Percentiles rank a stretch among this genome's conserved stretches.
These are phyloP conservation scores for Phytopythium chamaehyphon DNA, from an alignment of 352 stramenopile genomes.

Conservation along the genomic window DNA sequence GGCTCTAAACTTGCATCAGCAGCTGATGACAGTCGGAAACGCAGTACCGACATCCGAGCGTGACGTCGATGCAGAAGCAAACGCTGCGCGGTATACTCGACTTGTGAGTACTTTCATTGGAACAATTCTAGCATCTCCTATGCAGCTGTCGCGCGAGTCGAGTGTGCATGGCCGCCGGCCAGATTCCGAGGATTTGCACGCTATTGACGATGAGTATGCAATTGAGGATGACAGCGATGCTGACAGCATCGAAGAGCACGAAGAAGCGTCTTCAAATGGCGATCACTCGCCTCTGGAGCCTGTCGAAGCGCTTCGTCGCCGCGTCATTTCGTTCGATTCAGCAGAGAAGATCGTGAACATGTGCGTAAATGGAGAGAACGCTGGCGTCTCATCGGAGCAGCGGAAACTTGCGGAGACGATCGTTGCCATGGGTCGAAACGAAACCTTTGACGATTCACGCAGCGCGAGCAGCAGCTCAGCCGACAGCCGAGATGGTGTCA, in stretches of 20 bases:
- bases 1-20: conserved; percentile 81
- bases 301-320: conserved; percentile 51
- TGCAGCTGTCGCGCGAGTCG: conserved; percentile 23
- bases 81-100: conserved; percentile 34
- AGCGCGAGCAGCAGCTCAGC: conserved; percentile 1
- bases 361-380: conserved; percentile 27
- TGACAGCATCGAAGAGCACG: conserved; percentile 7
- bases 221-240: conserved; percentile 18
- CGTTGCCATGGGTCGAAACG: conserved; percentile 50
- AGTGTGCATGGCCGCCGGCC: conserved; percentile 20
- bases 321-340: conserved; percentile 76
- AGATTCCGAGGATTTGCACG: conserved; percentile 27
- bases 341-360: conserved; percentile 72
- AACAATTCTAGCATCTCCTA: conserved; percentile 34
- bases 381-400: conserved; percentile 47
- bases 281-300: conserved; percentile 35
- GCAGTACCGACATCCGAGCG: conserved; percentile 57
- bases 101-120: conserved; percentile 61
- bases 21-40: conserved; percentile 74
- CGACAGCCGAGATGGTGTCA: conserved; percentile 33
- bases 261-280: conserved; percentile 4
- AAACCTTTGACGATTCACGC: background rate
- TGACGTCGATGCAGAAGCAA: conserved; percentile 40
- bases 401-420: conserved; percentile 71
- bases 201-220: conserved; percentile 28